phyloP scores from a whole-genome alignment of 345 rosid species.

The Lepidium aucheri region DNA sequence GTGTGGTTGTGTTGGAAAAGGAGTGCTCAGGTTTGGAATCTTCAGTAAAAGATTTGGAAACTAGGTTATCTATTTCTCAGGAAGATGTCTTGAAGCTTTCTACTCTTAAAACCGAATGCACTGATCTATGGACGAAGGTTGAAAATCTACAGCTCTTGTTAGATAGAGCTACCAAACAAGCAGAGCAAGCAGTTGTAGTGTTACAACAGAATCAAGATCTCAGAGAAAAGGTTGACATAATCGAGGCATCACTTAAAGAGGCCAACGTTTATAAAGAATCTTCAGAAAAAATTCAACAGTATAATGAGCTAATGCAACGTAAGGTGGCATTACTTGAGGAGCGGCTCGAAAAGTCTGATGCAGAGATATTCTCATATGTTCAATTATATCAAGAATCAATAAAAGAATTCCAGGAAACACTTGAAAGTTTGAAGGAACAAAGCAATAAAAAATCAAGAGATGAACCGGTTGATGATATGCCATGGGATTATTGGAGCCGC shows the following conservation, averaged over 20 bases:
- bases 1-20: constrained; percentile 55
- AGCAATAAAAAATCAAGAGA: constrained; percentile 56
- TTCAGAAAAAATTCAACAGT: constrained; percentile 62
- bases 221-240: constrained; percentile 61
- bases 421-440: constrained; percentile 64
- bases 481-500: constrained; percentile 86
- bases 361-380: constrained; percentile 68
- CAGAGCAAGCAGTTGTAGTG: constrained; percentile 70
- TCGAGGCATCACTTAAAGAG: constrained; percentile 75
- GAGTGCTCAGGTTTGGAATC: constrained; percentile 55
- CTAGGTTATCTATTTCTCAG: constrained; percentile 56
- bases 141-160: constrained; percentile 55
- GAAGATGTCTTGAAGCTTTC: constrained; percentile 67
- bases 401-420: constrained; percentile 77
- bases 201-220: constrained; percentile 85
- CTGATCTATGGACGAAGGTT: constrained; percentile 63
- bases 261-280: constrained; percentile 65
- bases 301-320: constrained; percentile 78
- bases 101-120: constrained; percentile 57
- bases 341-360: constrained; percentile 77
- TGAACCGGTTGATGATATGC: constrained; percentile 74
- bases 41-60: constrained; percentile 63
- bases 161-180: constrained; percentile 70
- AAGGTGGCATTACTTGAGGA: constrained; percentile 79
- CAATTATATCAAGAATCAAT: constrained; percentile 79